Evolutionary conservation across 768 basidiomycete genomes (phyloP).

Genomic region (Mrakia frigida): DNA sequence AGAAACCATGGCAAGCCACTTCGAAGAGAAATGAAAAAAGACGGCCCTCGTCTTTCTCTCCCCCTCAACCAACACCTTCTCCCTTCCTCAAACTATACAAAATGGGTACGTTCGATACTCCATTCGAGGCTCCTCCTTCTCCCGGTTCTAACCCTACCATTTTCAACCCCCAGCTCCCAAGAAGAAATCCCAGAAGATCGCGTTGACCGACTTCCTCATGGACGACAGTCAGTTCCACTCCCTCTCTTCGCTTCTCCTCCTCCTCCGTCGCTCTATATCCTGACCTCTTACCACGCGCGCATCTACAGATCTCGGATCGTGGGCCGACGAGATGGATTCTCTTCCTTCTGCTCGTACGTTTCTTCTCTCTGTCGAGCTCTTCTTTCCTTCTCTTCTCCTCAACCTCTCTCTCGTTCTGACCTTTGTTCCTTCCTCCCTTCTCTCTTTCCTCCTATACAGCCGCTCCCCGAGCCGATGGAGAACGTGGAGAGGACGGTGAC

Average conservation of each 20-base stretch:
- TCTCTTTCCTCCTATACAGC: not conserved
- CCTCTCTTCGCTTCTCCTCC: slow-evolving; percentile 32
- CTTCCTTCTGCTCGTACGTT: slow-evolving; percentile 88
- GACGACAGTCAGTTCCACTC: slow-evolving; percentile 61
- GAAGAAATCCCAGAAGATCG: slow-evolving; percentile 86
- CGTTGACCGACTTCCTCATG: slow-evolving; percentile 85
- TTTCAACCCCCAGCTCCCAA: slow-evolving; percentile 63
- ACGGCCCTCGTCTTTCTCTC: not conserved
- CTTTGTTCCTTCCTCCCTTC: not conserved
- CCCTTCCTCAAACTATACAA: not conserved
- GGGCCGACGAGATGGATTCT: slow-evolving; percentile 97
- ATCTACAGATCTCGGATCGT: slow-evolving; percentile 71
- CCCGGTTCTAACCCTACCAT: not conserved
- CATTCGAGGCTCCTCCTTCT: too few relatives aligned
- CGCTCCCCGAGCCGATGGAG: slow-evolving; percentile 47
- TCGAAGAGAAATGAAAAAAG: not conserved
- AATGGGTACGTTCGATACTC: slow-evolving; percentile 1
- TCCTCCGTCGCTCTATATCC: not conserved
- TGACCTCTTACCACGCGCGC: not conserved
- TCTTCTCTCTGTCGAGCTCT: not conserved
- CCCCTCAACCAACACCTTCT: not conserved
- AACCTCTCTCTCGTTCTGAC: slow-evolving; percentile 1
- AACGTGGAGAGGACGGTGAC: slow-evolving; percentile 39
- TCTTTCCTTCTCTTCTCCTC: slow-evolving; percentile 3
- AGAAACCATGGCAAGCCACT: too few relatives aligned